Base-by-base conservation (phyloP, 495 filamentous ascomycete genomes). In the Xylaria intraflava region DNA sequence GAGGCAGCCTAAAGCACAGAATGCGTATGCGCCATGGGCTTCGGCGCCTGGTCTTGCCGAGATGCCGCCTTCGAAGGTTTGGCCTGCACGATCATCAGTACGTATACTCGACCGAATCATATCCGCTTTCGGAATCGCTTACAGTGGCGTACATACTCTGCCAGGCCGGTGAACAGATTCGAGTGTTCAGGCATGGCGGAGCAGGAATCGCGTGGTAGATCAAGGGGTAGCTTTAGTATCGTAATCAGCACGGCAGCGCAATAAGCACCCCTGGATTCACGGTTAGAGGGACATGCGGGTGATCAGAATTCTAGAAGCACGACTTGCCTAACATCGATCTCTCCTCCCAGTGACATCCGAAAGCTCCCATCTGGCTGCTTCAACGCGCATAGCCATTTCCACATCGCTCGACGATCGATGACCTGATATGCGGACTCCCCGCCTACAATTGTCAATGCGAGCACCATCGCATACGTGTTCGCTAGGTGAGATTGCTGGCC, bases 1-100 rank as follows among this genome's bases (percentile, higher is more conserved):
- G 36, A 98, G 77, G 64, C 85, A 89, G 31, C 87, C 93, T 44
- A 98, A 72, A 36, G 87, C 90, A 70, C 93, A 97, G 71, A 97
- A 98, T 29, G 91, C 89, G 71, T 96, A 98, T 48, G 88, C 93
- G 16, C 93, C 94, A 75, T 98, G 93, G 36, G 92, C 94, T 74
- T 98, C 93, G 47, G 80, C 82, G 44, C 80, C 84, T 16, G 93
- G 93, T 35, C 82, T 81, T 11, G 80, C 85, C 49, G 87, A 90
- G 29, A 97, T 88, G 26, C 93, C 93, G 47, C 93, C 93, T 72
- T 98, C 93, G 62, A 83, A 96, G 10, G 87, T 92, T 78, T 97
- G 92, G 64, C 89, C 88, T 92, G 57, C 56, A 29, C 56, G 56
- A 48, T 65, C 53, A 45, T 65, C 52, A 58, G 49, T 53, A 56